Evolutionary conservation across 2,329 filamentous ascomycete species (phyloP), one percentile per base, ranked within the genome.

Genomic region (Pseudodiploospora longispora): DNA sequence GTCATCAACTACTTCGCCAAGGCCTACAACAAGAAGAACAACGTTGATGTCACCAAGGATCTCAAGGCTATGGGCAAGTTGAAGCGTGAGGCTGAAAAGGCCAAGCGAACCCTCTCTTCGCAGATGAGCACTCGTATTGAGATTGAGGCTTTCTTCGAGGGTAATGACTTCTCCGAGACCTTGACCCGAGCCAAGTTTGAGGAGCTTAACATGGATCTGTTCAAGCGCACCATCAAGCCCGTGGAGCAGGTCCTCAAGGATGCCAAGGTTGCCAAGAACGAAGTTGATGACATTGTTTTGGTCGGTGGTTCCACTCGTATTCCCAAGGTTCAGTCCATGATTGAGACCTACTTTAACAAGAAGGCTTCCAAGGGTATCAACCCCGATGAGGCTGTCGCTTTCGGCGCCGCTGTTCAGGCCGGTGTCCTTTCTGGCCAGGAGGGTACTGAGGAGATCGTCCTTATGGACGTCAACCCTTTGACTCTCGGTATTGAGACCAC

Each of bases 251-350:
- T 97, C 56, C 80, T 98, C 64, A 95, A 95, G 78, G 93, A 97
- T 59, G 89, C 90, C 67, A 95, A 96, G 78, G 78, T 96, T 60
- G 91, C 91, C 83, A 97, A 96, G 85, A 73, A 71, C 50, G 90
- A 97, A 59, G 80, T 98, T 58, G 83, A 96, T 61, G 93, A 97
- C 66, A 96, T 98, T 56, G 93, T 98, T 54, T 82, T 97, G 41
- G 91, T 97, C 52, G 93, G 93, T 82, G 93, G 93, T 70, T 97
- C 93, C 50, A 97, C 93, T 55, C 91, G 93, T 87, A 97, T 98
- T 58, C 91, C 93, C 68, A 97, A 96, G 85, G 90, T 97, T 55
- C 85, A 94, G 74, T 67, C 80, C 58, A 83, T 97, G 64, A 86
- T 97, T 55, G 89, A 97, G 77, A 90, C 97, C 71, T 97, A 80